Base-by-base conservation (phyloP, 352 stramenopile genomes). In the Phytophthora pinifolia region DNA sequence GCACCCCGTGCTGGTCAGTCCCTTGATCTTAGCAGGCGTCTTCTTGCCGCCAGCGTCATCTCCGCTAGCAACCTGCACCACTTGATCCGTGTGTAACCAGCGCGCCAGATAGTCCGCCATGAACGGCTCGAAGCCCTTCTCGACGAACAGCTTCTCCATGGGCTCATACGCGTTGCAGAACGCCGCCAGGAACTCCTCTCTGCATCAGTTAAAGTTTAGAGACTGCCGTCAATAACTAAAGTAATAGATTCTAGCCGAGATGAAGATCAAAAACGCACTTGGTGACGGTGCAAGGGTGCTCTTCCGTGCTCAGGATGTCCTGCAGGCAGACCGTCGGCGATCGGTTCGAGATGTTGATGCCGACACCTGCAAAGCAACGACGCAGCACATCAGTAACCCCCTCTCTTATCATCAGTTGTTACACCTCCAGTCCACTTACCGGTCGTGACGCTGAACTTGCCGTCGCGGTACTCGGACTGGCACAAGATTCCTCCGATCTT, bases 401-500 rank as follows among this genome's bases (percentile, higher is more conserved):
- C 22, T 27, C 22, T 27, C 22, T 27, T 27, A 4, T 27, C 22
- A 27, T 27, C 22, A 27, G 22, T 27, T 27, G 4, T 27, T 27
- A 4, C 22, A 27, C 22, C 22, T 27, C 20, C 5, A 45, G 44
- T 27, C 17, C 12, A 67, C 47, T 32, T 46, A 89, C 79, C 85
- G 25, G 87, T 96, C 18, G 86, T 96, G 53, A 96, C 78, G 30
- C 67, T 76, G 65, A 96, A 96, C 42, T 69, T 65, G 33, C 78
- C 73, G 59, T 96, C 72, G 34, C 70, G 67, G 63, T 84, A 96
- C 65, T 93, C 81, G 35, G 85, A 96, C 62, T 96, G 88, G 59
- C 87, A 97, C 18, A 97, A 60, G 46, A 97, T 94, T 31, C 88
- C 88, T 55, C 82, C 86, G 56, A 97, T 94, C 67, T 97, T 97